These are phyloP conservation scores for Amanita polypyramis DNA, from an alignment of 768 basidiomycete species.

Conservation along the genomic window DNA sequence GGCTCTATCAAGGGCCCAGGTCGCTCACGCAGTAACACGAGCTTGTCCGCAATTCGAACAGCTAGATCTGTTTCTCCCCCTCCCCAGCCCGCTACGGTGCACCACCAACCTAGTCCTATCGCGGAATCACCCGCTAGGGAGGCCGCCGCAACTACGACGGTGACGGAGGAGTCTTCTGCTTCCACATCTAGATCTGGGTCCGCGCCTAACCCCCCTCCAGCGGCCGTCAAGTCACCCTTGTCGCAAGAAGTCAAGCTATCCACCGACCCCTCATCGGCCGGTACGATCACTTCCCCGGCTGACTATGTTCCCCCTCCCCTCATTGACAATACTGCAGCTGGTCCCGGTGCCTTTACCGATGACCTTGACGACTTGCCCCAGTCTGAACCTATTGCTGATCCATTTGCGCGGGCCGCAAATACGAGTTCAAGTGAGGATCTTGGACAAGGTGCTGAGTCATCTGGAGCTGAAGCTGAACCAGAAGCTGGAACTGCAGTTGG, in stretches of 20 bases:
- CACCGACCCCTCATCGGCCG: neutral
- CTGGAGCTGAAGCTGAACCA: neutral
- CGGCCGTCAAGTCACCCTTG: conserved; percentile 32
- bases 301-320: conserved; percentile 29
- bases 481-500: neutral
- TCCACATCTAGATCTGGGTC: too few species aligned
- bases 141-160: conserved; percentile 24
- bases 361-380: conserved; percentile 36
- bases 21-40: conserved; percentile 9
- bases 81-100: conserved; percentile 12
- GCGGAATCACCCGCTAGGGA: conserved; percentile 60
- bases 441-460: conserved; percentile 10
- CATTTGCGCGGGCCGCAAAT: conserved; percentile 14
- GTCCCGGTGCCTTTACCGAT: conserved; percentile 42
- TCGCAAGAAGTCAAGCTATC: conserved; percentile 16
- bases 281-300: neutral
- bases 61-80: conserved; percentile 14
- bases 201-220: conserved; percentile 11
- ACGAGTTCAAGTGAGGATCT: conserved; percentile 4
- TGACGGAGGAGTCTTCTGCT: conserved; percentile 10
- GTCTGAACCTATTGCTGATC: conserved; percentile 17
- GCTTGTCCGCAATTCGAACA: conserved; percentile 9
- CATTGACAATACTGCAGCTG: conserved; percentile 27
- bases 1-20: conserved; percentile 13
- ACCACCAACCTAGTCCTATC: conserved; percentile 48